Evolutionary conservation across 192 early-diverging fungal species (phyloP), one percentile per base, ranked within the genome.

Genomic region (Helicostylum pulchrum): DNA sequence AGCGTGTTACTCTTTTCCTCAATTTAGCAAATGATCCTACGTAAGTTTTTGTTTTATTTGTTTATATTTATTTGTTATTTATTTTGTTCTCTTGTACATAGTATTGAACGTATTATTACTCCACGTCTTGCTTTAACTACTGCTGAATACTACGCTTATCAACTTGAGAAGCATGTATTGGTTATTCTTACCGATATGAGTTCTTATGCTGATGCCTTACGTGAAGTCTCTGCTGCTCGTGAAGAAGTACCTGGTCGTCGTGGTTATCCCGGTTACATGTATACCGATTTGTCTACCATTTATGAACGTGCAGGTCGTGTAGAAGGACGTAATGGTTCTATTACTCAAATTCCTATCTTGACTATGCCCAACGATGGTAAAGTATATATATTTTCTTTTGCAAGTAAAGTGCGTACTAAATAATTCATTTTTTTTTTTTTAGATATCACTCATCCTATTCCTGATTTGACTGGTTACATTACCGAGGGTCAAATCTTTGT

Each of bases 191-290:
- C 95, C 14, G 97, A 99, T 71, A 99, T 99, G 97, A 91, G 88
- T 85, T 98, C 95, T 36, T 99, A 99, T 74, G 97, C 97, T 14
- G 97, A 99, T 82, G 97, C 97, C 4, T 83, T 99, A 75, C 95
- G 97, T 90, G 97, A 99, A 72, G 90, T 99, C 46, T 99, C 97
- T 64, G 95, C 97, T 66, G 95, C 95, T 14, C 92, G 97, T 79
- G 97, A 99, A 83, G 97, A 99, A 83, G 97, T 99, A 2, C 97
- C 97, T 7, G 97, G 97, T 75, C 93, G 97, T 75, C 93, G 95
- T 76, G 97, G 97, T 68, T 99, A 99, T 81, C 97, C 97, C 15
- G 97, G 97, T 81, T 99, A 99, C 75, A 99, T 99, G 97, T 99
- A 99, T 83, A 99, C 97, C 8, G 97, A 99, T 88, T 87, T 99